Evolutionary conservation across 495 filamentous ascomycete species (phyloP).

Genomic region (Daldinia loculata): DNA sequence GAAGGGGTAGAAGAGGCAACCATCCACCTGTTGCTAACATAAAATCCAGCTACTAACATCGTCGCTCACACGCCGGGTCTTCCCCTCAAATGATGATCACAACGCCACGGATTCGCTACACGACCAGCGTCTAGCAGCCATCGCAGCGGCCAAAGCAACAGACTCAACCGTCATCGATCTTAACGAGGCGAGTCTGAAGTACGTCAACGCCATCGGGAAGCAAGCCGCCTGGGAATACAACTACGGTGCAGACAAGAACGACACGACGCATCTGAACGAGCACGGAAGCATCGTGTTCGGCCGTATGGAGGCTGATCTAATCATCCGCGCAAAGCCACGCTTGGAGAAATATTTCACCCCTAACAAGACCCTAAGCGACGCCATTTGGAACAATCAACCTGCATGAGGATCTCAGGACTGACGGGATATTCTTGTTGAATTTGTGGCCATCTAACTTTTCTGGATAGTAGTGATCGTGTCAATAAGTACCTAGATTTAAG

Average conservation of each 20-base stretch:
- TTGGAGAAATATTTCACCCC: conserved; percentile 43
- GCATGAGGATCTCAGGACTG: conserved; percentile 11
- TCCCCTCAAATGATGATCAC: conserved; percentile 47
- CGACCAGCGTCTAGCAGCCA: conserved; percentile 51
- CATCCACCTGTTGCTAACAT: conserved; percentile 2
- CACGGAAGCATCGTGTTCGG: conserved; percentile 57
- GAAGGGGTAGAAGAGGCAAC: background rate
- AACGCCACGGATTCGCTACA: conserved; percentile 51
- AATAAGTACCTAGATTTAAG: conserved; percentile 6
- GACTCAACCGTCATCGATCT: conserved; percentile 52
- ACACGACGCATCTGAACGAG: conserved; percentile 59
- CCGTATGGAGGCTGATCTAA: conserved; percentile 54
- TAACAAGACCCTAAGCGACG: conserved; percentile 44
- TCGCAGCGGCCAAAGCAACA: conserved; percentile 48
- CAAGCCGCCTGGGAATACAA: conserved; percentile 52
- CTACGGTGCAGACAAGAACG: conserved; percentile 43
- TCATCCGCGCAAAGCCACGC: conserved; percentile 36
- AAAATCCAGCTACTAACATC: conserved; percentile 45
- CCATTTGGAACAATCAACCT: conserved; percentile 48
- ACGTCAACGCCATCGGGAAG: conserved; percentile 57
- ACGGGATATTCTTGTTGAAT: background rate
- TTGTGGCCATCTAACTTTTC: background rate
- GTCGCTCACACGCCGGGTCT: conserved; percentile 54
- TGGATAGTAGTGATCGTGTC: background rate
- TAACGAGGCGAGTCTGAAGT: conserved; percentile 53